phyloP scores from a whole-genome alignment of 2,329 filamentous ascomycete genomes.

The Lasiodiplodia sp. region DNA sequence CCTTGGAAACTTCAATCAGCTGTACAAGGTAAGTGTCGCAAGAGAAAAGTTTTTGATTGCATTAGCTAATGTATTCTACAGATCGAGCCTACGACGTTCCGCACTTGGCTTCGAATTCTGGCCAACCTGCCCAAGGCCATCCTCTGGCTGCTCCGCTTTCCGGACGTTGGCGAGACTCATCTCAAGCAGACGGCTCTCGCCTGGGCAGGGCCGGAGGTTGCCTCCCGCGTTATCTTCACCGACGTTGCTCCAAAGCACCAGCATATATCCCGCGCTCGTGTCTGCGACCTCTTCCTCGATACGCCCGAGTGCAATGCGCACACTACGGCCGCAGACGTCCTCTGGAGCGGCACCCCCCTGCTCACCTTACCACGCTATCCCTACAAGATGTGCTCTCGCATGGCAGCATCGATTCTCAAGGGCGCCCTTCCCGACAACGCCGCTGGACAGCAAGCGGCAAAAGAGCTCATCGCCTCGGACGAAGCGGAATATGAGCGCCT shows the following conservation, averaged over 20 bases:
- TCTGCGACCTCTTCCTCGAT: conserved; percentile 95
- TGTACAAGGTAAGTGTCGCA: conserved; percentile 80
- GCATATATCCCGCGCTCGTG: conserved; percentile 88
- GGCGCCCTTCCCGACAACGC: conserved; percentile 80
- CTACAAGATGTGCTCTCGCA: conserved; percentile 99
- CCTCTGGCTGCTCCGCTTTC: conserved; percentile 96
- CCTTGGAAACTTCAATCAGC: conserved; percentile 96
- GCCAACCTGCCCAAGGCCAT: conserved; percentile 84
- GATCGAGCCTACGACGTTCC: conserved; percentile 97
- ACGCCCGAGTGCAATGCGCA: conserved; percentile 98
- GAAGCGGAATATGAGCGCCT: conserved; percentile 85
- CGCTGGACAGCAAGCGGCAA: conserved; percentile 71
- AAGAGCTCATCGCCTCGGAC: conserved; percentile 77
- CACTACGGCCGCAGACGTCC: conserved; percentile 92
- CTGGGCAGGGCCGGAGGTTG: conserved; percentile 88
- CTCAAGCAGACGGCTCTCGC: conserved; percentile 77
- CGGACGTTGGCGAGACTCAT: conserved; percentile 88
- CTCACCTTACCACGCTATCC: conserved; percentile 89
- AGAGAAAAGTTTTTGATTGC: not conserved
- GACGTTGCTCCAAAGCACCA: conserved; percentile 95
- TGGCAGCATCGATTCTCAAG: conserved; percentile 92
- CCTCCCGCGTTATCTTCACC: conserved; percentile 88
- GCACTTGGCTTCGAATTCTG: conserved; percentile 92
- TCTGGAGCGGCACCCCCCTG: conserved; percentile 95
- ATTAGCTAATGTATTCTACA: conserved; percentile 49